Base-by-base conservation (phyloP, 1,284 basidiomycete species). In the Sphagnurus paluster region DNA sequence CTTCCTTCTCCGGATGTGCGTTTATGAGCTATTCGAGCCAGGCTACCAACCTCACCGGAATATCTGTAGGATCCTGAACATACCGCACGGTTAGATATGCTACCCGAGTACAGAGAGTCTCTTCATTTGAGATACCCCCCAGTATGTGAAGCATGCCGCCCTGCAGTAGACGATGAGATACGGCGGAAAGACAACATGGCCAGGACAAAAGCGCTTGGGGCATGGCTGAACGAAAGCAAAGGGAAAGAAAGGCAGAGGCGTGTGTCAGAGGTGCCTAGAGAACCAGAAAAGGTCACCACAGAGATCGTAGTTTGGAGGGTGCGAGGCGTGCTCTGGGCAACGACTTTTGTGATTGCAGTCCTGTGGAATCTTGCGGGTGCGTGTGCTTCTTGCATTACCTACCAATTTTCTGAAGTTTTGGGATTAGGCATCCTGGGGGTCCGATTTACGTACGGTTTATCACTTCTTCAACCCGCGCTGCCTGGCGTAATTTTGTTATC, bases 81-180 rank as follows among this genome's bases (percentile, higher is more conserved):
- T 57, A 64, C 72, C 23, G 65, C 68, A 19, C 78, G 88, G 10
- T 66, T 86, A 7, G 77, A 77, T 29, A 72, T 72, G 50, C 75
- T 93, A 6, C 81, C 84, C 0, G 75, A 75, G 16, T 95, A 96
- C 64, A 76, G 80, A 26, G 75, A 77, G 43, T 87, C 85, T 0
- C 71, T 96, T 19, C 80, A 94, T 56, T 56, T 70, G 4, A 87
- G 93, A 5, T 96, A 95, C 62, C 93, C 93, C 10, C 87, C 88
- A 1, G 84, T 95, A 13, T 97, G 93, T 63, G 69, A 72, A 0
- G 62, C 69, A 2, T 97, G 93, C 58, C 72, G 80, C 25, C 86
- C 87, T 0, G 76, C 75, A 0, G 90, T 95, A 0, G 89, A 94
- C 55, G 87, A 87, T 26, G 84, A 89, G 51, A 85, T 97, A 42